Evolutionary conservation across 768 basidiomycete species (phyloP).

Genomic region (Suillus subaureus): DNA sequence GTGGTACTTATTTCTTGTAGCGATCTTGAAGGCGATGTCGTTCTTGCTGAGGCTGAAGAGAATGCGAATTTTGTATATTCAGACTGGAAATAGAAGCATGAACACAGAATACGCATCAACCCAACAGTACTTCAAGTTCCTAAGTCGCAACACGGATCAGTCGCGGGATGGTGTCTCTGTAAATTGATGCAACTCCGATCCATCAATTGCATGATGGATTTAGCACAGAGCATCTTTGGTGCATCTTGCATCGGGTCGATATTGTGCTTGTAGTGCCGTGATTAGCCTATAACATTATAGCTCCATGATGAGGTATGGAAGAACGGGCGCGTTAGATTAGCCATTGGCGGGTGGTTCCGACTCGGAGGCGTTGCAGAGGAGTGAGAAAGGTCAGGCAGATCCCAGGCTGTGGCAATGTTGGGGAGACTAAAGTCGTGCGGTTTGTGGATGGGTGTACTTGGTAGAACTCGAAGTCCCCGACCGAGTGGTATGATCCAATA

Average conservation of each 20-base stretch:
- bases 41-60: background rate
- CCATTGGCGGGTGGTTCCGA: background rate
- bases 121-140: too few relatives aligned
- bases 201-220: background rate
- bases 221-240: background rate
- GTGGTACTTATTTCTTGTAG: background rate
- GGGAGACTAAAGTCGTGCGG: background rate
- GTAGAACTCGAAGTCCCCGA: background rate
- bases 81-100: too few relatives aligned
- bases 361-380: background rate
- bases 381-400: conserved; percentile 23
- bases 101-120: too few relatives aligned
- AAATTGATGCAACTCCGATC: background rate
- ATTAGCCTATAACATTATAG: too few relatives aligned
- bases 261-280: too few relatives aligned
- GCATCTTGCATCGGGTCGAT: background rate
- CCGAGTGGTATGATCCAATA: background rate
- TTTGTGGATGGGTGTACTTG: background rate
- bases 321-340: background rate
- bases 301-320: background rate
- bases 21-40: background rate
- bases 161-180: too few relatives aligned
- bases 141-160: too few relatives aligned
- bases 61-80: too few relatives aligned
- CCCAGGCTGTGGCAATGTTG: conserved; percentile 31